A percentile compares a stretch with the other conserved stretches of the same genome.
Evolutionary conservation across 176 grass and related monocot species (phyloP).

Genomic region (Zizania latifolia): DNA sequence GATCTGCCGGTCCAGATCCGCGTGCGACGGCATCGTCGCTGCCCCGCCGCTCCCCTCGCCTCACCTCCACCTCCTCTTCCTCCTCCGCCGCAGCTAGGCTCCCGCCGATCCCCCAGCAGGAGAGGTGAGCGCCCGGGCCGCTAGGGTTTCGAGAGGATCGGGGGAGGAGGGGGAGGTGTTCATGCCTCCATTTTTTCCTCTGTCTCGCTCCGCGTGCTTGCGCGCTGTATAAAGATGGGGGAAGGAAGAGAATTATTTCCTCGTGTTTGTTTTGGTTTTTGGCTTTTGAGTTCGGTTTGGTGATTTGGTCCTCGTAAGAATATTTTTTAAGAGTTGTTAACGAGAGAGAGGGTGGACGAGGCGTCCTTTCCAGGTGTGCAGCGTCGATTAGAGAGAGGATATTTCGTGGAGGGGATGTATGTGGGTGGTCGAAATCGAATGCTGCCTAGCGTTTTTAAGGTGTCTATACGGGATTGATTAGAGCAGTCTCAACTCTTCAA

Average conservation of each 20-base stretch:
- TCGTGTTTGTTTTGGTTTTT: conserved; percentile 45
- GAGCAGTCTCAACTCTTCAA: no score
- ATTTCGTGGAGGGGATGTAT: conserved; percentile 22
- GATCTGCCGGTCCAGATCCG: conserved; percentile 73
- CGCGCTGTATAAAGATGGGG: not conserved
- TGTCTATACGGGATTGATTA: no score
- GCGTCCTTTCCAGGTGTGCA: conserved; percentile 40
- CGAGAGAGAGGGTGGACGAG: not conserved
- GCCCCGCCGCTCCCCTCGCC: not conserved
- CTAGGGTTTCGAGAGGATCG: conserved; percentile 23
- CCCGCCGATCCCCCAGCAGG: not conserved
- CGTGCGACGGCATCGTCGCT: conserved; percentile 65
- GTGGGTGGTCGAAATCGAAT: not conserved
- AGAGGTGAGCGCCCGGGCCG: not conserved
- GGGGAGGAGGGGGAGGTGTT: not conserved
- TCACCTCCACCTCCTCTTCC: not conserved
- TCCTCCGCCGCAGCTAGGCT: not conserved
- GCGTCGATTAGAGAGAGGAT: conserved; percentile 13
- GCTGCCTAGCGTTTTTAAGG: no score
- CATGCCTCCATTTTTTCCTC: conserved; percentile 36
- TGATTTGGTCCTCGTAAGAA: conserved; percentile 27
- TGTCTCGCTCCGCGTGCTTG: not conserved
- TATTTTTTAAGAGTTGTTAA: conserved; percentile 33
- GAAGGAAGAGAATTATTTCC: not conserved
- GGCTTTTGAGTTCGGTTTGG: conserved; percentile 24